Percentiles rank a stretch among this genome's conserved stretches.
phyloP scores from a whole-genome alignment of 2,329 filamentous ascomycete genomes.

The Cladosporium sp. region DNA sequence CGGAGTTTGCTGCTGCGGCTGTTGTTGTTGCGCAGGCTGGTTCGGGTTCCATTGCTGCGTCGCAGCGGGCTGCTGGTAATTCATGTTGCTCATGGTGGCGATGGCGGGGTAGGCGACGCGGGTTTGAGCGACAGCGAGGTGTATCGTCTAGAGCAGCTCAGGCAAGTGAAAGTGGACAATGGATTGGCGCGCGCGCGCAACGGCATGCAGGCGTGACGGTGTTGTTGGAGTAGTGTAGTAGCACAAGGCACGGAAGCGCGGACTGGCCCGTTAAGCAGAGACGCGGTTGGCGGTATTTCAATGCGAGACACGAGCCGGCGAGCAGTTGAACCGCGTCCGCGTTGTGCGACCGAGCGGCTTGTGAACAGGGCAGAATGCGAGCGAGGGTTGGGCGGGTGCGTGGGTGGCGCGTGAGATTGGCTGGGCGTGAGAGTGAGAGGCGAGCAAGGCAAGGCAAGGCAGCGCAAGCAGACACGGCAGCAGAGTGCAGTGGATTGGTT shows the following conservation, averaged over 20 bases:
- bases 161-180: background rate
- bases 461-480: background rate
- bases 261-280: slow-evolving; percentile 14
- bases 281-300: slow-evolving; percentile 13
- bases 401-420: background rate
- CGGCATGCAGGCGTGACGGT: slow-evolving; percentile 18
- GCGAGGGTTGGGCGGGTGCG: background rate
- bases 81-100: slow-evolving; percentile 21
- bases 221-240: slow-evolving; percentile 12
- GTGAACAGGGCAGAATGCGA: background rate
- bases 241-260: slow-evolving; percentile 17
- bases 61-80: slow-evolving; percentile 27
- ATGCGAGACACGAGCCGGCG: slow-evolving; percentile 16
- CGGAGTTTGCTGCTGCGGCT: slow-evolving; percentile 25
- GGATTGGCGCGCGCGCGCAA: slow-evolving; percentile 7
- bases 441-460: slow-evolving; percentile 1
- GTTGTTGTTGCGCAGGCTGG: slow-evolving; percentile 27
- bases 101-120: slow-evolving; percentile 3
- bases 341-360: slow-evolving; percentile 1
- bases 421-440: background rate
- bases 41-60: slow-evolving; percentile 26
- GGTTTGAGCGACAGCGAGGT: slow-evolving; percentile 1
- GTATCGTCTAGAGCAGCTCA: background rate
- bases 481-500: background rate
- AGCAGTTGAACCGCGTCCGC: slow-evolving; percentile 9